phyloP scores from a whole-genome alignment of 83 land plant species.

The Thuja plicata region DNA sequence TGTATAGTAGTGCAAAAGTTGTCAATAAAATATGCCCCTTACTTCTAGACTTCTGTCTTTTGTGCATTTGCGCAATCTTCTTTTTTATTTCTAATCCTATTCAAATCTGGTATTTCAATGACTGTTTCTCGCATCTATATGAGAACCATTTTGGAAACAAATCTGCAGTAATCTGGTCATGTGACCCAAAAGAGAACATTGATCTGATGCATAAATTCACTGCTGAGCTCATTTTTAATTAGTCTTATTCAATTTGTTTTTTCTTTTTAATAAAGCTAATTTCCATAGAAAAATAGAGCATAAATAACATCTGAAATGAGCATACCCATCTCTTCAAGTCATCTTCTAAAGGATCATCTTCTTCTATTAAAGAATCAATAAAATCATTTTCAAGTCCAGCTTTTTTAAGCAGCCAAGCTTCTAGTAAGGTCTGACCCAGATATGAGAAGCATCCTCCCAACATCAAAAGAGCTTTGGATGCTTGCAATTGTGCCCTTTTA shows the following conservation, averaged over 20 bases:
- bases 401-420: slow-evolving; percentile 53
- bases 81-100: neutral
- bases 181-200: neutral
- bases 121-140: neutral
- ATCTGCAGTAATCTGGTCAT: neutral
- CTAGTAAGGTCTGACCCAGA: slow-evolving; percentile 38
- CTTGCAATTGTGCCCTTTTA: slow-evolving; percentile 25
- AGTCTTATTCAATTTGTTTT: neutral
- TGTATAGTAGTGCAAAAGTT: neutral
- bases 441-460: slow-evolving; percentile 52
- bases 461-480: slow-evolving; percentile 48
- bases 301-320: neutral
- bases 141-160: neutral
- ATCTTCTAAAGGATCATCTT: slow-evolving; percentile 18
- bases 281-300: neutral
- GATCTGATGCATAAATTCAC: neutral
- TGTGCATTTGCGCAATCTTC: neutral
- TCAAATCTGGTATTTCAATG: neutral
- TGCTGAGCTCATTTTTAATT: neutral
- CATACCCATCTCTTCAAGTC: slow-evolving; percentile 12
- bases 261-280: neutral
- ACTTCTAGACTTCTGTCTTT: neutral
- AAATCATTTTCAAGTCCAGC: slow-evolving; percentile 39
- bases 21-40: neutral
- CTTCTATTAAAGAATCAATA: slow-evolving; percentile 23